These are phyloP conservation scores for Kwoniella dejecticola DNA, from an alignment of 768 basidiomycete species.

Conservation along the genomic window DNA sequence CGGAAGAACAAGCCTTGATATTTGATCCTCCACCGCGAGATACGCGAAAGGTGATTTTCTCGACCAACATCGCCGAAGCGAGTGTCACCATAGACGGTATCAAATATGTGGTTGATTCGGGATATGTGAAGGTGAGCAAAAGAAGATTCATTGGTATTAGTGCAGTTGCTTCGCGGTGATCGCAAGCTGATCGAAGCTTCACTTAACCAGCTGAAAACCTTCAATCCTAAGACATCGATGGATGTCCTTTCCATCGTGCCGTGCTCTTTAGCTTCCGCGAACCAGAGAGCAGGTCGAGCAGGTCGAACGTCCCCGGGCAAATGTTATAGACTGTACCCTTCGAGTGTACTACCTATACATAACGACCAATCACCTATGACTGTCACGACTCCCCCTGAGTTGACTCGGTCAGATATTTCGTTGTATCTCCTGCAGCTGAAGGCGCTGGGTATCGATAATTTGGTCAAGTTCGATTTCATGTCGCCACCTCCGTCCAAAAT, in stretches of 20 bases:
- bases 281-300: conserved; percentile 90
- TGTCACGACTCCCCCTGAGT: conserved; percentile 78
- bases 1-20: conserved; percentile 80
- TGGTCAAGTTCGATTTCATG: conserved; percentile 92
- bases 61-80: conserved; percentile 97
- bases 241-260: conserved; percentile 82
- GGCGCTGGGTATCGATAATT: conserved; percentile 88
- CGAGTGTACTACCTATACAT: conserved; percentile 61
- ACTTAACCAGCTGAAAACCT: conserved; percentile 74
- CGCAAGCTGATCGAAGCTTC: background rate
- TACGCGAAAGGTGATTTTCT: conserved; percentile 82
- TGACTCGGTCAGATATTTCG: conserved; percentile 85
- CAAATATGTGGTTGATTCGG: conserved; percentile 88
- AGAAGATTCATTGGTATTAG: too few relatives aligned
- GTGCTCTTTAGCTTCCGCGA: conserved; percentile 82
- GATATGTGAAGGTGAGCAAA: conserved; percentile 81
- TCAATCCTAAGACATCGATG: conserved; percentile 81
- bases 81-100: conserved; percentile 96
- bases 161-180: too few relatives aligned
- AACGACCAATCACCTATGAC: conserved; percentile 58
- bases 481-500: conserved; percentile 82
- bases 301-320: conserved; percentile 90
- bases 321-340: conserved; percentile 87
- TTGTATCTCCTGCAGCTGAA: conserved; percentile 92
- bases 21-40: conserved; percentile 77